Evolutionary conservation across 768 basidiomycete genomes (phyloP), one percentile per base, ranked within the genome.

Genomic region (Calocera cornea): DNA sequence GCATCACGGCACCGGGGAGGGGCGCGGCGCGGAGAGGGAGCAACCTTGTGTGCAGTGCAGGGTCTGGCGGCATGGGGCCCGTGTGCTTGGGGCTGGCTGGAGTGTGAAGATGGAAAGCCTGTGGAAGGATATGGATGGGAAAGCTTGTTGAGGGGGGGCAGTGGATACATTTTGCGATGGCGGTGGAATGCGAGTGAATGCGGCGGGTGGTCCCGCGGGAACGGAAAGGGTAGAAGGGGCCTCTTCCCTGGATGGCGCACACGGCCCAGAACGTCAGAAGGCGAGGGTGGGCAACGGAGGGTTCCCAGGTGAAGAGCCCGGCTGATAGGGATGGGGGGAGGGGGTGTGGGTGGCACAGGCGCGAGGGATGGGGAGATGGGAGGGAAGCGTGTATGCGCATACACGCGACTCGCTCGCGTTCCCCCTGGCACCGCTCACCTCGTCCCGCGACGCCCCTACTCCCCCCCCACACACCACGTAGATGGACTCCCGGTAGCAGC

Each of bases 201-300:
- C 7, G 36, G 54, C 10, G 31, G 19, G 27, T 60, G 54, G 31
- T 60, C 31, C 54, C 54, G 54, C 54, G 54, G 54, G 54, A 60
- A 33, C 54, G 54, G 54, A 60, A 60, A 60, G 54, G 27, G 31
- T 5, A 29, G 31, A 60, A 60, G 54, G 54, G 31, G 24, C 14
- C 14, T 29, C 14, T 60, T 12, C n/a, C n/a, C n/a, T n/a, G n/a
- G n/a, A n/a, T n/a, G n/a, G n/a, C n/a, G 27, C 54, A 60, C 54
- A 60, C 54, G 54, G 54, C 27, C 54, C 54, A 60, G 54, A 60
- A 60, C 54, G 54, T 60, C 54, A 60, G 54, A 60, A 60, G 54
- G 54, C 27, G 14, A 11, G 19, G 31, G 54, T 29, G 31, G 36
- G 36, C 36, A 38, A 38, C 36, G 36, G 36, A 38, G 5, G 36